Base-by-base conservation (phyloP, 306 rosid genomes). In the Psophocarpus tetragonolobus region DNA sequence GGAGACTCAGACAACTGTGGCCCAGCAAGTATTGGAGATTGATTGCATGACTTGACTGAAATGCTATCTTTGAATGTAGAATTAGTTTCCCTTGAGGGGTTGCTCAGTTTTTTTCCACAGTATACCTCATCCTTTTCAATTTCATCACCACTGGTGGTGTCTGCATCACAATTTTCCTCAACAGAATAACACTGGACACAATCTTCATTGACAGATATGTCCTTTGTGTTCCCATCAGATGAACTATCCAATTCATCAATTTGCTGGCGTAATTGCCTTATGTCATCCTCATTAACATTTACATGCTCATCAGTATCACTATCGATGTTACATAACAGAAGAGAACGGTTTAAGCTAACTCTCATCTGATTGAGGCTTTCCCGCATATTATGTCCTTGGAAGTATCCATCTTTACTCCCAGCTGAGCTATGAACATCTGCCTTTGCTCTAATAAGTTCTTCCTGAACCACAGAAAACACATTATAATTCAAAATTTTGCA, bases 1-100 rank as follows among this genome's bases (percentile, higher is more conserved):
- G 99, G 99, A 73, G 99, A 96, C 80, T 96, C 97, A 0, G 99
- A 90, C 83, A 91, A 42, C 54, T 80, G 81, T 30, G 99, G 99
- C 75, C 84, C 97, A 26, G 93, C 90, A 69, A 96, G 81, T 80
- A 88, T 75, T 53, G 93, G 88, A 70, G 92, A 80, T 83, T 69
- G 84, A 75, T 78, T 24, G 72, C 84, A 57, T 62, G 90, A 82
- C 61, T 83, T 87, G 82, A 89, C 80, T 32, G 93, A 88, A 80
- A 89, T 84, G 84, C 91, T 83, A 58, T 82, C 87, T 76, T 74
- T 83, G 74, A 81, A 42, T 65, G 85, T 78, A 68, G 85, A 78
- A 73, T 82, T 80, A 41, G 54, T 58, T 65, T 66, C 83, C 77
- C 33, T 77, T 44, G 81, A 76, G 23, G 78, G 80, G 60, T 72